phyloP scores from a whole-genome alignment of 2,329 filamentous ascomycete genomes.

The Hypoxylon sp. region DNA sequence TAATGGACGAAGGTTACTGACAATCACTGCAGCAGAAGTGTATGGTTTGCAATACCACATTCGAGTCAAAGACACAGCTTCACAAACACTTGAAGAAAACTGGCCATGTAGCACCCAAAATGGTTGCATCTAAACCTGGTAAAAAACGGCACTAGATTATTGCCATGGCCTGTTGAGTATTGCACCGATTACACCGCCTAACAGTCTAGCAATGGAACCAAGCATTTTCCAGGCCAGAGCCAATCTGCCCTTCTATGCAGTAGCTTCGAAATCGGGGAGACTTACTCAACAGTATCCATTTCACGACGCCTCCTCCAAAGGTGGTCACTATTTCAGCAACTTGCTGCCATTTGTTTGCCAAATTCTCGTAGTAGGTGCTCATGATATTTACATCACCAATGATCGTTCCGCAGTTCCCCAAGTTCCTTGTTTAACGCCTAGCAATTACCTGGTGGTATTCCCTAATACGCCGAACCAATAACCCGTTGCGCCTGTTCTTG shows the following conservation, averaged over 20 bases:
- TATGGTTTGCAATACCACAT: slow-evolving; percentile 61
- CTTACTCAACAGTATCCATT: neutral
- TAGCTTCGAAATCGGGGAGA: neutral
- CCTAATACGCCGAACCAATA: slow-evolving; percentile 33
- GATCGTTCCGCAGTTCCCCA: slow-evolving; percentile 26
- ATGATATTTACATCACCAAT: slow-evolving; percentile 41
- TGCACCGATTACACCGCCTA: slow-evolving; percentile 9
- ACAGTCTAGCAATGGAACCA: slow-evolving; percentile 12
- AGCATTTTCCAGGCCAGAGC: slow-evolving; percentile 1
- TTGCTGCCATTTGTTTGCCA: slow-evolving; percentile 21
- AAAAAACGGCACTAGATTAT: slow-evolving; percentile 58
- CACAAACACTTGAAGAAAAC: slow-evolving; percentile 80
- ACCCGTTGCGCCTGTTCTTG: slow-evolving; percentile 26
- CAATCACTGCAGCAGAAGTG: slow-evolving; percentile 58
- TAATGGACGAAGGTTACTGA: slow-evolving; percentile 14
- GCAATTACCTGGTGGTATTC: slow-evolving; percentile 42
- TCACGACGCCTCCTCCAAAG: slow-evolving; percentile 7
- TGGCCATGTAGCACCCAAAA: slow-evolving; percentile 71
- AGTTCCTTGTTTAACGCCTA: slow-evolving; percentile 43
- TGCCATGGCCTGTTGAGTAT: slow-evolving; percentile 12
- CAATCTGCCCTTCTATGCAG: slow-evolving; percentile 2
- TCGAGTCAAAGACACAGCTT: slow-evolving; percentile 76
- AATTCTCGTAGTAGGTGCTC: slow-evolving; percentile 44
- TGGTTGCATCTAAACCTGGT: slow-evolving; percentile 46
- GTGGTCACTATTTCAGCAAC: neutral